Base-by-base conservation (phyloP, 1,284 basidiomycete species). In the Neonothopanus nambi region DNA sequence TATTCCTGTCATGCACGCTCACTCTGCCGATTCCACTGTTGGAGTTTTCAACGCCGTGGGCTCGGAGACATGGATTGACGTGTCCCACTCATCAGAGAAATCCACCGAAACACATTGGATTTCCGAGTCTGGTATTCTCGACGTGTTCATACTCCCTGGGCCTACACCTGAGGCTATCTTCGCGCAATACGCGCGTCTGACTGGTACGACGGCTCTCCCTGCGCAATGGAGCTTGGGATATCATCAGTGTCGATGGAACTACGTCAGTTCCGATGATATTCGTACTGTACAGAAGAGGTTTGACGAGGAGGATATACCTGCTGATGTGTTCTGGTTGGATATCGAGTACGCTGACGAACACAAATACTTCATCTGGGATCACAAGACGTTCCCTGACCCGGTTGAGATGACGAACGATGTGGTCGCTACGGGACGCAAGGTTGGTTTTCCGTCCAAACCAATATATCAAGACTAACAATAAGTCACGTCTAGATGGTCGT, bases 191-290 rank as follows among this genome's bases (percentile, higher is more conserved):
- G 82, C 93, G 0, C 69, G 76, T 20, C 79, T 98, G 30, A 96
- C 95, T 0, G 96, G 97, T 2, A 84, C 89, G 0, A 86, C 92
- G 0, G 85, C 88, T 1, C 76, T 99, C 15, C 97, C 97, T 0
- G 89, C 94, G 3, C 84, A 92, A 45, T 98, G 94, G 84, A 85
- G 93, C 24, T 80, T 98, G 48, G 96, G 88, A 0, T 96, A 99
- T 68, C 96, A 99, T 71, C 96, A 99, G 69, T 98, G 95, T 70
- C 80, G 97, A 42, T 99, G 97, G 97, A 99, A 99, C 72, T 99
- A 99, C 66, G 80, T 97, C 60, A 92, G 87, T 67, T 89, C 93
- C 45, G 85, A 89, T 11, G 97, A 99, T 67, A 81, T 99, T 5
- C 80, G 94, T 17, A 79, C 81, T n/a, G 94, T 98, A 6, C 89